Evolutionary conservation across 2,329 filamentous ascomycete species (phyloP).

Genomic region (Phaeoacremonium minimum): DNA sequence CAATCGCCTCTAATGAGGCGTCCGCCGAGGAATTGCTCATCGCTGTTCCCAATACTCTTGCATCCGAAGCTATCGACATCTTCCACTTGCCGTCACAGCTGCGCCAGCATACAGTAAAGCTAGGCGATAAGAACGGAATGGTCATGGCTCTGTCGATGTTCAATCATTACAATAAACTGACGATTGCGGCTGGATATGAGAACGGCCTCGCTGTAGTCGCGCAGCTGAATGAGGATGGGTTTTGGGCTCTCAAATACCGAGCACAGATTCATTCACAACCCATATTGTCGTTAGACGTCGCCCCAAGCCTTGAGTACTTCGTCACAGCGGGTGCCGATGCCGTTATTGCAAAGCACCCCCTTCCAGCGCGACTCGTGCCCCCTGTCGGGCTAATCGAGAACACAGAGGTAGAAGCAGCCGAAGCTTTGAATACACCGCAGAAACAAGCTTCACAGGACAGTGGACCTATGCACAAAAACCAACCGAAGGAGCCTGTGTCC

Average conservation of each 20-base stretch:
- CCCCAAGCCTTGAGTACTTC: slow-evolving; percentile 51
- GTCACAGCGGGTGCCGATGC: slow-evolving; percentile 82
- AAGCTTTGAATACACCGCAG: too few species aligned
- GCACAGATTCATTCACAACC: slow-evolving; percentile 73
- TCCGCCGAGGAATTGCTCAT: slow-evolving; percentile 50
- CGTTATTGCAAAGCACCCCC: slow-evolving; percentile 69
- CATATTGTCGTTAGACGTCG: slow-evolving; percentile 67
- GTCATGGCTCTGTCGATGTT: slow-evolving; percentile 76
- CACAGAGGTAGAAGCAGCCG: too few species aligned
- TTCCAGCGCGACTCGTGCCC: slow-evolving; percentile 33
- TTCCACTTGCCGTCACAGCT: slow-evolving; percentile 74
- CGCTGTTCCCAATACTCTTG: slow-evolving; percentile 75
- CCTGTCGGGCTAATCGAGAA: slow-evolving; percentile 9
- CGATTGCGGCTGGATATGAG: slow-evolving; percentile 77
- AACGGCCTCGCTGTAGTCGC: slow-evolving; percentile 72
- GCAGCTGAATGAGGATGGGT: slow-evolving; percentile 37
- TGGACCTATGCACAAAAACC: background rate
- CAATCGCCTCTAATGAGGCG: slow-evolving; percentile 17
- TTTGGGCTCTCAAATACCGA: slow-evolving; percentile 55
- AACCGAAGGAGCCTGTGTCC: slow-evolving; percentile 2
- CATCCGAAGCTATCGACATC: slow-evolving; percentile 76
- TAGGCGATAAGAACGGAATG: slow-evolving; percentile 65
- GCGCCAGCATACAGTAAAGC: slow-evolving; percentile 56
- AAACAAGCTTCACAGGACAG: background rate
- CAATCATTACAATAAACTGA: slow-evolving; percentile 43